phyloP scores from a whole-genome alignment of 805 yeast genomes.

The Pichia cabralensis region DNA sequence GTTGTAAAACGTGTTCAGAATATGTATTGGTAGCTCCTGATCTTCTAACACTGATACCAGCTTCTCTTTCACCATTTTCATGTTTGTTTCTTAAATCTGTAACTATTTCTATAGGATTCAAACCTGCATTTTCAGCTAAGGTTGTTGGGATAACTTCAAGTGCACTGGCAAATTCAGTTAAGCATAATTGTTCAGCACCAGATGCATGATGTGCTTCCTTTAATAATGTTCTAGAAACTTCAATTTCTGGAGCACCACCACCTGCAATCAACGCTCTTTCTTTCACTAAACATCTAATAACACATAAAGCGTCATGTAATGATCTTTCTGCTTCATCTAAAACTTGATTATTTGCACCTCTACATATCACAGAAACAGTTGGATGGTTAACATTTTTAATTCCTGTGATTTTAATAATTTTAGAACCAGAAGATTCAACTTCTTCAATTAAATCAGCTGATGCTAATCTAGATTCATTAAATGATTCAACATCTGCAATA shows the following conservation, averaged over 20 bases:
- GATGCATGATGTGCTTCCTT: slow-evolving; percentile 63
- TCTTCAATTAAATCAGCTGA: slow-evolving; percentile 90
- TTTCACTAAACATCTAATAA: slow-evolving; percentile 76
- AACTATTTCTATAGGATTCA: slow-evolving; percentile 82
- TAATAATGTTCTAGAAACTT: slow-evolving; percentile 64
- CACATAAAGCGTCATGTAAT: slow-evolving; percentile 95
- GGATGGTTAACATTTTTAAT: slow-evolving; percentile 47
- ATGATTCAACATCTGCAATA: slow-evolving; percentile 88
- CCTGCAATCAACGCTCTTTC: slow-evolving; percentile 91
- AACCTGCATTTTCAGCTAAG: slow-evolving; percentile 90
- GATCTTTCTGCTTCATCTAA: slow-evolving; percentile 97
- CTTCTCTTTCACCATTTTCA: slow-evolving; percentile 79
- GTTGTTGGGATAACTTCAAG: slow-evolving; percentile 90
- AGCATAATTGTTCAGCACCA: slow-evolving; percentile 86
- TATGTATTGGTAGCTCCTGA: slow-evolving; percentile 86
- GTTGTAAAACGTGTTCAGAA: slow-evolving; percentile 93
- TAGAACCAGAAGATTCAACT: slow-evolving; percentile 80
- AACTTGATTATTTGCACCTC: slow-evolving; percentile 89
- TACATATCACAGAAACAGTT: slow-evolving; percentile 81
- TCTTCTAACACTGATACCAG: slow-evolving; percentile 94
- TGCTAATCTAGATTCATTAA: slow-evolving; percentile 89
- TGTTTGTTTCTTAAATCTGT: slow-evolving; percentile 89
- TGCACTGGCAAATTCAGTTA: slow-evolving; percentile 86
- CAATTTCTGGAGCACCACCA: slow-evolving; percentile 97
- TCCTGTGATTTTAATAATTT: slow-evolving; percentile 80